Percentiles rank a stretch among this genome's conserved stretches.
Conservation (phyloP, 495 filamentous ascomycete genomes). For the Lasiosphaeria ovina region DNA sequence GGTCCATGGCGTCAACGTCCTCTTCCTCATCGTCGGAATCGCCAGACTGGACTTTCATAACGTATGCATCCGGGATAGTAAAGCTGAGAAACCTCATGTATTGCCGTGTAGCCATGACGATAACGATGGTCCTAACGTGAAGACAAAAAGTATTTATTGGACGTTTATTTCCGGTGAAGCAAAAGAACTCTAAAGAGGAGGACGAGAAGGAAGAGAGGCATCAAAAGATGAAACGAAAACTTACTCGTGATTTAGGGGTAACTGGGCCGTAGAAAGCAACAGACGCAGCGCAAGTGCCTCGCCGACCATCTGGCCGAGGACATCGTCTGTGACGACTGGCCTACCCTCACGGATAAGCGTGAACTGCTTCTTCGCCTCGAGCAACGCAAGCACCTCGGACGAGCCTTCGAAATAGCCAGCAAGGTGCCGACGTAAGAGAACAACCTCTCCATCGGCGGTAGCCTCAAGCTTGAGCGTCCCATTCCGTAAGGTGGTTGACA, state of each 20-base stretch:
- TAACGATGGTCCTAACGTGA: slow-evolving; percentile 8
- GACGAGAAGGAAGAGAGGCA: background rate
- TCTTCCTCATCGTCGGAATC: background rate
- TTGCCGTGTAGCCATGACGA: slow-evolving; percentile 9
- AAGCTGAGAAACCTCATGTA: slow-evolving; percentile 11
- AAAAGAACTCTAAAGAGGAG: background rate
- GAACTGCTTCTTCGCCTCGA: slow-evolving; percentile 12
- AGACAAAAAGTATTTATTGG: background rate
- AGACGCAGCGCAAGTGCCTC: slow-evolving; percentile 10
- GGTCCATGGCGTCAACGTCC: background rate
- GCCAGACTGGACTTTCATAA: background rate
- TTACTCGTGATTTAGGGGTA: background rate
- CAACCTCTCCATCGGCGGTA: slow-evolving; percentile 11
- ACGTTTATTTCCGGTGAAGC: background rate
- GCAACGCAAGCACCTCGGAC: slow-evolving; percentile 4
- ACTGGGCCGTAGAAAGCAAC: slow-evolving; percentile 2
- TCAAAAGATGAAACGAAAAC: background rate
- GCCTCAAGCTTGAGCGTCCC: slow-evolving; percentile 10
- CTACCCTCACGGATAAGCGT: slow-evolving; percentile 8
- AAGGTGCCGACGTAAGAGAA: slow-evolving; percentile 1
- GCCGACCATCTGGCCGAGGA: slow-evolving; percentile 9
- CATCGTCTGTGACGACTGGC: slow-evolving; percentile 9
- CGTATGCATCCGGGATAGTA: slow-evolving; percentile 9
- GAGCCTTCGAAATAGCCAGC: background rate
- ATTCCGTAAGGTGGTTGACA: slow-evolving; percentile 6